A percentile compares a stretch with the other conserved stretches of the same genome.
phyloP scores from a whole-genome alignment of 441 rosid genomes.

The Populus hybrid region DNA sequence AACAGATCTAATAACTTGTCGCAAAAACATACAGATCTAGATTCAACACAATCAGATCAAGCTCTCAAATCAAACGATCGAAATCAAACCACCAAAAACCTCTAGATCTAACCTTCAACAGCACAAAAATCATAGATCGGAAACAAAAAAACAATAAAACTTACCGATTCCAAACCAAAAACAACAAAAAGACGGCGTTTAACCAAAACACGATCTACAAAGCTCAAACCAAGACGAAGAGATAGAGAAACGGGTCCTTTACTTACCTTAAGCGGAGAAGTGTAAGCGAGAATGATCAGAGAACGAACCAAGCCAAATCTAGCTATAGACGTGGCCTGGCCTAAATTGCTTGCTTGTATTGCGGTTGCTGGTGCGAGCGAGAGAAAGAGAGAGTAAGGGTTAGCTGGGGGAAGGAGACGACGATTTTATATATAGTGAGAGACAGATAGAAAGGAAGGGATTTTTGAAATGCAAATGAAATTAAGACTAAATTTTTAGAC shows the following conservation, averaged over 20 bases:
- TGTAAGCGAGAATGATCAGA: background rate
- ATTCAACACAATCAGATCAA: conserved; percentile 19
- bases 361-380: background rate
- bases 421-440: background rate
- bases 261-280: background rate
- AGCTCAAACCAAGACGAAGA: background rate
- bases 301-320: conserved; percentile 9
- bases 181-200: background rate
- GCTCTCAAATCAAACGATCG: background rate
- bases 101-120: conserved; percentile 15
- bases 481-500: conserved; percentile 20
- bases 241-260: background rate
- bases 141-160: background rate
- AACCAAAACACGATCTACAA: background rate
- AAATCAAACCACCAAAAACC: background rate
- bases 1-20: background rate
- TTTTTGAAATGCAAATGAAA: conserved; percentile 44
- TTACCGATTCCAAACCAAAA: background rate
- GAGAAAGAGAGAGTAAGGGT: conserved; percentile 1
- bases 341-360: background rate
- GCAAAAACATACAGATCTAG: conserved; percentile 26
- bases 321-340: conserved; percentile 6
- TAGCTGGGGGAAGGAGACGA: background rate
- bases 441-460: conserved; percentile 11
- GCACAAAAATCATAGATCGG: conserved; percentile 16